phyloP scores from a whole-genome alignment of 305 asterid genomes.

The Fraxinus paxiana region DNA sequence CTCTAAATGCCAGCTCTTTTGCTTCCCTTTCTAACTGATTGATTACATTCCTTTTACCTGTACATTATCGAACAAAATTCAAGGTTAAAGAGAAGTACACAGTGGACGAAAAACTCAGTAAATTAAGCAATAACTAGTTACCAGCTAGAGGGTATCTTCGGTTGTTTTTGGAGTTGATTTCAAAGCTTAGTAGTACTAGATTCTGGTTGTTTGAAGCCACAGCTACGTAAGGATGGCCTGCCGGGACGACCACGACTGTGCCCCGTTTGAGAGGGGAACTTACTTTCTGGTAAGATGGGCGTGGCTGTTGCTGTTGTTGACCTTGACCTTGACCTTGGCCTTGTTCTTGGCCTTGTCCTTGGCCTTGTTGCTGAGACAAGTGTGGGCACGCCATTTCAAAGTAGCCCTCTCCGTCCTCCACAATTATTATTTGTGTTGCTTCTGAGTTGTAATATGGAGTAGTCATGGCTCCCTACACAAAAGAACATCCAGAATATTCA shows the following conservation, averaged over 20 bases:
- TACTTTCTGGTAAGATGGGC: slow-evolving; percentile 40
- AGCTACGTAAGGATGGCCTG: slow-evolving; percentile 56
- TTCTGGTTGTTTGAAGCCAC: slow-evolving; percentile 53
- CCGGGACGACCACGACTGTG: slow-evolving; percentile 50
- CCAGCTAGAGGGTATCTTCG: slow-evolving; percentile 50
- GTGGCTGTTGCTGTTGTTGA: not conserved
- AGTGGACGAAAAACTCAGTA: not conserved
- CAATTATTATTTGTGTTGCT: slow-evolving; percentile 38
- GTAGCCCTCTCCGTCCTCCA: slow-evolving; percentile 55
- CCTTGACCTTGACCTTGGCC: not conserved
- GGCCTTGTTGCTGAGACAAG: slow-evolving; percentile 20
- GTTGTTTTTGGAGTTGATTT: slow-evolving; percentile 37
- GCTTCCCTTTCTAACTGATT: slow-evolving; percentile 52
- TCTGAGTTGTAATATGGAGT: slow-evolving; percentile 50
- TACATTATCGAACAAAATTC: not conserved
- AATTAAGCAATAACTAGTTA: not conserved
- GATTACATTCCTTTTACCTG: slow-evolving; percentile 52
- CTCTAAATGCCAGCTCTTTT: slow-evolving; percentile 58
- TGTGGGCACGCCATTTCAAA: slow-evolving; percentile 76
- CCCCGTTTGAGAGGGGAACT: slow-evolving; percentile 42
- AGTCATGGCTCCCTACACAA: slow-evolving; percentile 53
- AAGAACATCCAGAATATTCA: not conserved
- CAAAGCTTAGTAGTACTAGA: slow-evolving; percentile 50
- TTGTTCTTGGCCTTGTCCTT: not conserved
- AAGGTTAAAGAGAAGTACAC: not conserved